A percentile compares a stretch with the other conserved stretches of the same genome.
phyloP scores from a whole-genome alignment of 306 rosid genomes.

The Acacia crassicarpa region DNA sequence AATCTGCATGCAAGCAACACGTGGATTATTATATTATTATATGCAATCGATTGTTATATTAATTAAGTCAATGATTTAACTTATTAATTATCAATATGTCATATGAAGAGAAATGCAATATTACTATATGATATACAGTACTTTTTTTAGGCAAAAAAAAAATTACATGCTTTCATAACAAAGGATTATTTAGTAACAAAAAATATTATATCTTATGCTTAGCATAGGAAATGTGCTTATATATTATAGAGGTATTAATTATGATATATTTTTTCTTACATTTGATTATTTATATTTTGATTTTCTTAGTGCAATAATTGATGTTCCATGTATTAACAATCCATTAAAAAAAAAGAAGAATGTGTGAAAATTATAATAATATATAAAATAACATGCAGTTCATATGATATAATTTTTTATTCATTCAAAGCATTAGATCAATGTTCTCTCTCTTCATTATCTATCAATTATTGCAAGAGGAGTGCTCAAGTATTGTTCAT shows the following conservation, averaged over 20 bases:
- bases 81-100: too few relatives aligned
- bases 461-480: background rate
- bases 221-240: background rate
- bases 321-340: background rate
- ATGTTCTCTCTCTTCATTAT: background rate
- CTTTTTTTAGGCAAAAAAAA: background rate
- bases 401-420: background rate
- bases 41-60: background rate
- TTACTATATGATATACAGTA: too few relatives aligned
- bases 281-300: background rate
- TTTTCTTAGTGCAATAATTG: background rate
- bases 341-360: background rate
- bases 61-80: too few relatives aligned
- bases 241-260: background rate
- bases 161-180: background rate
- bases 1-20: background rate
- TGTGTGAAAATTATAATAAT: background rate
- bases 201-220: background rate
- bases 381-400: background rate
- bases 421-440: background rate
- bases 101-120: too few relatives aligned
- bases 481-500: background rate
- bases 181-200: background rate
- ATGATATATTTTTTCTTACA: background rate
- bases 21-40: background rate